These are phyloP conservation scores for Mucor saturninus DNA, from an alignment of 371 early-diverging fungal genomes.

Conservation along the genomic window DNA sequence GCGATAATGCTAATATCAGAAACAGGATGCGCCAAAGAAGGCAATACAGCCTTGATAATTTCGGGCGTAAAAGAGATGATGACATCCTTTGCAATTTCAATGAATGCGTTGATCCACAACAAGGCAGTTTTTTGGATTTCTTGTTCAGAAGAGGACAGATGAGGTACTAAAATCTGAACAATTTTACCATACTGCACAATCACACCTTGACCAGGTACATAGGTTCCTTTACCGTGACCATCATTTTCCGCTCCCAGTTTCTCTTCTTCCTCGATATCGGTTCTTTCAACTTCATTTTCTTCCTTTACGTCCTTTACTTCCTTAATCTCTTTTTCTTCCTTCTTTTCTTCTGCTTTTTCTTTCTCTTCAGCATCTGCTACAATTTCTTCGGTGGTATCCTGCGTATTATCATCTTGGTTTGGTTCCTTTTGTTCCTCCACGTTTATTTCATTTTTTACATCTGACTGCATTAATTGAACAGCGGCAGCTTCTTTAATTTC, in stretches of 20 bases:
- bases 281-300: neutral
- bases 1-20: conserved; percentile 70
- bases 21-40: conserved; percentile 80
- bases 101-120: conserved; percentile 87
- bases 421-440: neutral
- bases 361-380: neutral
- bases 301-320: neutral
- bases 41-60: conserved; percentile 79
- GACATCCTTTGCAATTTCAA: conserved; percentile 74
- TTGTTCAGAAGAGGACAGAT: conserved; percentile 79
- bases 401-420: neutral
- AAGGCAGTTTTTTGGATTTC: conserved; percentile 88
- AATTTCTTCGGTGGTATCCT: too few species aligned
- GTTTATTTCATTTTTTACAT: conserved; percentile 20
- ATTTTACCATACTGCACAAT: conserved; percentile 79
- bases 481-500: conserved; percentile 83
- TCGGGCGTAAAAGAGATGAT: conserved; percentile 79
- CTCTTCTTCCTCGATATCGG: neutral
- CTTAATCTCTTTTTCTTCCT: neutral
- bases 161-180: conserved; percentile 80
- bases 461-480: conserved; percentile 37
- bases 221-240: conserved; percentile 61
- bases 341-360: neutral
- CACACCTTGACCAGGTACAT: conserved; percentile 77
- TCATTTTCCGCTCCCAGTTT: conserved; percentile 31